These are phyloP conservation scores for Colletotrichum liaoningense DNA, from an alignment of 2,329 filamentous ascomycete species.

Conservation along the genomic window DNA sequence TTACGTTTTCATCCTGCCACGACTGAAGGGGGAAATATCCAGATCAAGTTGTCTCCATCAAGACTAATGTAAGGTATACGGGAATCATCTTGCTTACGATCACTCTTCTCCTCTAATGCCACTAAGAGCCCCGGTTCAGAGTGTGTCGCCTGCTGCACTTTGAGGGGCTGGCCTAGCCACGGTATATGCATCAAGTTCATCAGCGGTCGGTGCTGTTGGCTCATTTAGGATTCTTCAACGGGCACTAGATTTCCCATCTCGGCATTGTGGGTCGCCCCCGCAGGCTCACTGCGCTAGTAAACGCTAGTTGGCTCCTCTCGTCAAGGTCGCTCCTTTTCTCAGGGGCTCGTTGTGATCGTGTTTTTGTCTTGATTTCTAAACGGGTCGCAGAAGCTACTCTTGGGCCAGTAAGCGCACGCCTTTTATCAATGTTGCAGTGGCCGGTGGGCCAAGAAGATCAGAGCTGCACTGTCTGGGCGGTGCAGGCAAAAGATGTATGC, in stretches of 20 bases:
- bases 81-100: no score
- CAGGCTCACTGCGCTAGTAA: background rate
- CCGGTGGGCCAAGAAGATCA: slow-evolving; percentile 3
- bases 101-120: no score
- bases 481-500: background rate
- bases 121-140: background rate
- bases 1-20: background rate
- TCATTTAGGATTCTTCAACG: slow-evolving; percentile 9
- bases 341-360: slow-evolving; percentile 2
- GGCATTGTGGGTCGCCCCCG: slow-evolving; percentile 15
- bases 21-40: no score
- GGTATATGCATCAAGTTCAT: background rate
- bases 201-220: background rate
- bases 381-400: background rate
- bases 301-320: background rate
- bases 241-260: background rate
- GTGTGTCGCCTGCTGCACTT: background rate
- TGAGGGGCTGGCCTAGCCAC: background rate
- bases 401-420: slow-evolving; percentile 5
- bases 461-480: background rate
- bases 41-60: background rate
- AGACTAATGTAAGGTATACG: background rate
- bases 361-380: background rate
- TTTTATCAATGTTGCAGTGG: slow-evolving; percentile 19
- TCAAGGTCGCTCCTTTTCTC: slow-evolving; percentile 7